Evolutionary conservation across 2,329 filamentous ascomycete genomes (phyloP).

Genomic region (Ceratocystis albifundus): DNA sequence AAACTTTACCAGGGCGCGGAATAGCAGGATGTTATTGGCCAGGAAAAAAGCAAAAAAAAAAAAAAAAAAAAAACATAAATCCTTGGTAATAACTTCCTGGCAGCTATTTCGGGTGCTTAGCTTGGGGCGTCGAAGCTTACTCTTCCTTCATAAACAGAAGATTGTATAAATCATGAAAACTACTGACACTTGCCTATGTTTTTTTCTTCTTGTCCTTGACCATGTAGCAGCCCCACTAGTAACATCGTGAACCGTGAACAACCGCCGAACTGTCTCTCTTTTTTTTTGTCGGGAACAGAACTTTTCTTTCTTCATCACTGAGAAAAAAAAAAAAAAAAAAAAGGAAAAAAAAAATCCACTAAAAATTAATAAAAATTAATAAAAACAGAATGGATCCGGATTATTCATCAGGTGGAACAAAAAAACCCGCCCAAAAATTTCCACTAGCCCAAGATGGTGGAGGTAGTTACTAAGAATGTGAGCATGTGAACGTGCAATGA

Average conservation of each 20-base stretch:
- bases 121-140: neutral
- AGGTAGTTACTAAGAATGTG: neutral
- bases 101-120: too few relatives aligned
- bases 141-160: slow-evolving; percentile 1
- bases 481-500: slow-evolving; percentile 9
- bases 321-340: too few relatives aligned
- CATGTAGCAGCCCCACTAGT: neutral
- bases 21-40: neutral
- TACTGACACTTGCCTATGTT: slow-evolving; percentile 9
- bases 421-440: neutral
- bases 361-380: too few relatives aligned
- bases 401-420: neutral
- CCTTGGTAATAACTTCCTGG: neutral
- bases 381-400: neutral
- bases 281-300: neutral
- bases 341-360: too few relatives aligned
- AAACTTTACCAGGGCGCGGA: neutral
- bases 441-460: neutral
- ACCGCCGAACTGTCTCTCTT: neutral
- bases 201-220: neutral
- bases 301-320: neutral
- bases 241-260: neutral
- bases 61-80: neutral
- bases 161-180: neutral
- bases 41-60: neutral